Evolutionary conservation across 768 basidiomycete species (phyloP).

Genomic region (Trametopsis cervina): DNA sequence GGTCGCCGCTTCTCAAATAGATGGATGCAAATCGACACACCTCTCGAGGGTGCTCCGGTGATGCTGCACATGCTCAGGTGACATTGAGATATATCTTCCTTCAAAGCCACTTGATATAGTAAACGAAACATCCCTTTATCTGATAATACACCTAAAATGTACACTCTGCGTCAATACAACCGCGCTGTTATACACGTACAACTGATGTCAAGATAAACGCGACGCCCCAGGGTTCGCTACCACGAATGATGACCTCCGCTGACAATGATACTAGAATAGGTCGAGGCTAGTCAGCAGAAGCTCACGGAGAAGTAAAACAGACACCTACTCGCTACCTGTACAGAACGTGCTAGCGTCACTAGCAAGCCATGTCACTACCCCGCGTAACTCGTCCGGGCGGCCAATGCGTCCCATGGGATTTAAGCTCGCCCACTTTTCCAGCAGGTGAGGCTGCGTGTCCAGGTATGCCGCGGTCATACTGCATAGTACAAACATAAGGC

Average conservation of each 20-base stretch:
- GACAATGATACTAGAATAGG: slow-evolving; percentile 56
- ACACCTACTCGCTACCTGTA: slow-evolving; percentile 77
- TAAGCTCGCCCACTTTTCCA: slow-evolving; percentile 58
- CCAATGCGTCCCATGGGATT: slow-evolving; percentile 72
- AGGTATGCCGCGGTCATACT: slow-evolving; percentile 75
- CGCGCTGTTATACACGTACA: background rate
- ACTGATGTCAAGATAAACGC: background rate
- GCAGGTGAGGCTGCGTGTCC: slow-evolving; percentile 54
- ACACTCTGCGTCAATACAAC: too few species aligned
- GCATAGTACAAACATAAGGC: background rate
- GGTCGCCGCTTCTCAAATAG: too few species aligned
- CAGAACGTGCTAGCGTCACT: slow-evolving; percentile 73
- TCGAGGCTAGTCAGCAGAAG: background rate
- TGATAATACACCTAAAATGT: too few species aligned
- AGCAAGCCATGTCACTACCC: slow-evolving; percentile 65
- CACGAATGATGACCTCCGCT: slow-evolving; percentile 59
- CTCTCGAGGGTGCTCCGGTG: too few species aligned
- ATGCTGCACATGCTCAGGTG: too few species aligned
- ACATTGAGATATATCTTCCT: too few species aligned
- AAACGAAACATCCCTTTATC: too few species aligned
- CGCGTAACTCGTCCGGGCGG: slow-evolving; percentile 64
- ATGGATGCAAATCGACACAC: too few species aligned
- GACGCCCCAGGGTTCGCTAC: too few species aligned
- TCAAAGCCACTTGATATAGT: too few species aligned
- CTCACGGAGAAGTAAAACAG: background rate